These are phyloP conservation scores for Carnegiea gigantea DNA, from an alignment of 179 eudicot genomes.

Conservation along the genomic window DNA sequence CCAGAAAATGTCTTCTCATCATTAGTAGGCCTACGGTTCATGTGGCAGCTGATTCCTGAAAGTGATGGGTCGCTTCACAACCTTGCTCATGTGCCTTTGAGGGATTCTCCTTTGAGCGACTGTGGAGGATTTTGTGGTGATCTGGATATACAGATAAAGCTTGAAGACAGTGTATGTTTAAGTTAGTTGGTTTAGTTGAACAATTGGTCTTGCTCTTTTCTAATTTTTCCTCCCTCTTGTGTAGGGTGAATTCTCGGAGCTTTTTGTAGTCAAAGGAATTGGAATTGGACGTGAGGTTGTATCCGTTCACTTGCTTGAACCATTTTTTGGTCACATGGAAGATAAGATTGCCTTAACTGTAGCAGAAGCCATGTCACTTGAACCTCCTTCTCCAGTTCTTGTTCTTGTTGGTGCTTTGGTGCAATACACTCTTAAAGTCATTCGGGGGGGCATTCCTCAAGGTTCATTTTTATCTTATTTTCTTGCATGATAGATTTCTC, in stretches of 20 bases:
- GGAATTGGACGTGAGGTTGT: slow-evolving; percentile 87
- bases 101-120: slow-evolving; percentile 86
- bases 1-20: slow-evolving; percentile 94
- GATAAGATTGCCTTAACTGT: slow-evolving; percentile 84
- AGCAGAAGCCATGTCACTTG: slow-evolving; percentile 93
- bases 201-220: slow-evolving; percentile 10
- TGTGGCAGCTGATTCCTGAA: slow-evolving; percentile 82
- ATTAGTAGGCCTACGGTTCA: slow-evolving; percentile 80
- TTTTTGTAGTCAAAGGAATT: slow-evolving; percentile 78
- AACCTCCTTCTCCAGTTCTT: slow-evolving; percentile 90
- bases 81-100: slow-evolving; percentile 83
- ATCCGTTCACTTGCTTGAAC: slow-evolving; percentile 74
- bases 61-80: slow-evolving; percentile 53
- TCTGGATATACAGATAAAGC: slow-evolving; percentile 71
- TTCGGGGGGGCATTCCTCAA: slow-evolving; percentile 71
- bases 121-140: slow-evolving; percentile 91
- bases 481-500: background rate
- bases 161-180: slow-evolving; percentile 74
- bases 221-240: slow-evolving; percentile 16
- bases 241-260: slow-evolving; percentile 82
- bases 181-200: slow-evolving; percentile 16
- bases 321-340: slow-evolving; percentile 47
- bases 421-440: slow-evolving; percentile 66
- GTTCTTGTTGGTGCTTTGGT: slow-evolving; percentile 82
- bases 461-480: slow-evolving; percentile 32